Evolutionary conservation across 371 early-diverging fungal species (phyloP).

Genomic region (Dichotomocladium elegans): DNA sequence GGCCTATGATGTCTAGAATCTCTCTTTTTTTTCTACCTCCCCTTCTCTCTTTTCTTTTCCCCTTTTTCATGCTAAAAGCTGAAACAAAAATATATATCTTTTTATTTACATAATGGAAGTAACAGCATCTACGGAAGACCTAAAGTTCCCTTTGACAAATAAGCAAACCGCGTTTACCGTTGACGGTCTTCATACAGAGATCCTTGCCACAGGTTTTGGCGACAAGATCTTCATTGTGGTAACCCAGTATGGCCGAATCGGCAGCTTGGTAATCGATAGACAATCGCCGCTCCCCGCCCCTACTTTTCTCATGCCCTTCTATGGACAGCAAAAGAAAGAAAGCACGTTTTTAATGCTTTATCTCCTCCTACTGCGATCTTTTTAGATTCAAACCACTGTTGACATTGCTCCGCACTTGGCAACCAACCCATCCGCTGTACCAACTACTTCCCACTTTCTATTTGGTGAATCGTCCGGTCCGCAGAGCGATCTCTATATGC

Average conservation of each 20-base stretch:
- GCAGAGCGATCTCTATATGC: conserved; percentile 56
- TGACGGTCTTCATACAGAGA: conserved; percentile 61
- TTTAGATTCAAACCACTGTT: conserved; percentile 44
- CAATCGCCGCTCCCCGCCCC: too few relatives aligned
- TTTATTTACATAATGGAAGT: background rate
- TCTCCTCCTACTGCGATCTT: background rate
- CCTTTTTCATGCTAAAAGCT: background rate
- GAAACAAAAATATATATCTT: background rate
- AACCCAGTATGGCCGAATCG: conserved; percentile 62
- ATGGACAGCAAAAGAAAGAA: too few relatives aligned
- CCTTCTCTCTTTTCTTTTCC: background rate
- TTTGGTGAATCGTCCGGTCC: conserved; percentile 50
- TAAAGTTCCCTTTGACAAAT: conserved; percentile 50
- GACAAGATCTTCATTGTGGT: conserved; percentile 66
- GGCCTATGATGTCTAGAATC: conserved; percentile 59
- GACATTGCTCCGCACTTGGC: conserved; percentile 45
- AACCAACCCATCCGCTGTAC: conserved; percentile 37
- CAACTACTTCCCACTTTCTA: conserved; percentile 47
- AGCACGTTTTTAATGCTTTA: background rate
- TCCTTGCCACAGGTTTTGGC: conserved; percentile 53
- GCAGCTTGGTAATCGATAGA: conserved; percentile 53
- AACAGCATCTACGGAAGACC: conserved; percentile 1
- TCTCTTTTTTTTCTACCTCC: background rate
- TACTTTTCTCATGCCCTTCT: too few relatives aligned
- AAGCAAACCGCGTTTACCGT: conserved; percentile 53